Evolutionary conservation across 164 flowering plant genomes (phyloP), one percentile per base, ranked within the genome.

Genomic region (Warburgia ugandensis): DNA sequence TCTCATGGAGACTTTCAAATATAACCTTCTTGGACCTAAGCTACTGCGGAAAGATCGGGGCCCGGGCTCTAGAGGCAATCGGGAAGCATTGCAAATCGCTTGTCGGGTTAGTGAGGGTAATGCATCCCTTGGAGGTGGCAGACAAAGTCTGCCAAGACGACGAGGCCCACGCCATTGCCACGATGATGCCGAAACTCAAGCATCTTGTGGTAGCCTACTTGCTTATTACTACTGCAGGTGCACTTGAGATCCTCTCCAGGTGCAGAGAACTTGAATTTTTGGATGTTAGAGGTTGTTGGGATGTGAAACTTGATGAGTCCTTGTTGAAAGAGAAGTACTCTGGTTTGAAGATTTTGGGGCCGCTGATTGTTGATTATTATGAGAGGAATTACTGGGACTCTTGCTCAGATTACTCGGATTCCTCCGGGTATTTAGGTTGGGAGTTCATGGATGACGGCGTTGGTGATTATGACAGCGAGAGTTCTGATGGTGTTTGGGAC

Each of bases 251-350:
- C 40, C 62, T 70, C 17, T 29, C 61, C 5, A 36, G 20, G 27
- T 71, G 67, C 43, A 32, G 46, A 10, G 70, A 76, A 35, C 84
- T 86, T 1, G 76, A 78, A 48, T 65, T 66, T 47, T 39, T 86
- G 48, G 91, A 86, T 35, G 40, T 86, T 62, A 69, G 86, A 50
- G 91, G 95, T 10, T 86, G 95, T 40, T 77, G 79, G 81, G 60
- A 65, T 58, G 78, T 78, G 50, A 63, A 64, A 25, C 67, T 75
- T 12, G 74, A 75, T 2, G 74, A 73, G 25, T 60, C 67, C 21
- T 49, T 62, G 17, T 44, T 73, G 41, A 43, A 48, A n/a, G 68
- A 75, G 48, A 61, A 51, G 3, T 63, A 25, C 51, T 29, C 76
- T 0, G 46, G 60, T 4, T 44, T 77, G 65, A 60, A 64, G 50